Evolutionary conservation across 2,329 filamentous ascomycete species (phyloP).

Genomic region (Epichloe brachyelytri): DNA sequence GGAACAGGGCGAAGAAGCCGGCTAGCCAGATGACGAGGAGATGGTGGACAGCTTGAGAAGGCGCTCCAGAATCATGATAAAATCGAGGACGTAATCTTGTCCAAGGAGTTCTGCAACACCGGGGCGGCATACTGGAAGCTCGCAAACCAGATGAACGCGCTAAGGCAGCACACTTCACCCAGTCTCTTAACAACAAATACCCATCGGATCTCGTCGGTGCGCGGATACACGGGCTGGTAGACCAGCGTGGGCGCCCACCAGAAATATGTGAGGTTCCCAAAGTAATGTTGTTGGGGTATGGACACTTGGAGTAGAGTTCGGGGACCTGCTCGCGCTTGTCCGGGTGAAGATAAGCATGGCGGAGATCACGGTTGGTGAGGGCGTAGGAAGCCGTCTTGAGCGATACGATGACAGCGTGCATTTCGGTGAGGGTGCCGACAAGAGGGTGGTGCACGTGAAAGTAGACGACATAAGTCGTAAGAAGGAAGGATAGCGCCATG

Average conservation of each 20-base stretch:
- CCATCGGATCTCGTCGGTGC: slow-evolving; percentile 72
- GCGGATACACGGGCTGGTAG: slow-evolving; percentile 93
- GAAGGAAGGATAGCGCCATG: slow-evolving; percentile 63
- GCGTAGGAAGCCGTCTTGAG: slow-evolving; percentile 94
- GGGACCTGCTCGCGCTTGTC: slow-evolving; percentile 57
- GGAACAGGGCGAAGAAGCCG: slow-evolving; percentile 93
- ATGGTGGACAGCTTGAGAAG: slow-evolving; percentile 93
- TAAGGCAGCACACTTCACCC: slow-evolving; percentile 62
- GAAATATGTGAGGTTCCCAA: slow-evolving; percentile 82
- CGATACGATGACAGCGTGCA: slow-evolving; percentile 92
- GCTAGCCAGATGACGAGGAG: slow-evolving; percentile 94
- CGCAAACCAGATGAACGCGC: slow-evolving; percentile 88
- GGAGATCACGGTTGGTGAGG: slow-evolving; percentile 89
- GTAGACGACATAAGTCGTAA: slow-evolving; percentile 80
- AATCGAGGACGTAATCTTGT: slow-evolving; percentile 73
- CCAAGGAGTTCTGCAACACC: slow-evolving; percentile 75
- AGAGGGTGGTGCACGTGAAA: slow-evolving; percentile 84
- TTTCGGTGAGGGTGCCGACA: slow-evolving; percentile 79
- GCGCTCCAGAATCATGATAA: slow-evolving; percentile 73
- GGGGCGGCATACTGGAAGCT: slow-evolving; percentile 91
- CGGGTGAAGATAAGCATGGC: slow-evolving; percentile 78
- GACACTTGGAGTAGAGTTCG: slow-evolving; percentile 67
- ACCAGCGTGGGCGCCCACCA: slow-evolving; percentile 96
- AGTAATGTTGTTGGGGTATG: slow-evolving; percentile 86
- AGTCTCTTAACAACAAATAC: slow-evolving; percentile 74